Percentiles rank a stretch among this genome's conserved stretches.
These are phyloP conservation scores for Mycosarcoma maydis DNA, from an alignment of 1,284 basidiomycete genomes.

Conservation along the genomic window DNA sequence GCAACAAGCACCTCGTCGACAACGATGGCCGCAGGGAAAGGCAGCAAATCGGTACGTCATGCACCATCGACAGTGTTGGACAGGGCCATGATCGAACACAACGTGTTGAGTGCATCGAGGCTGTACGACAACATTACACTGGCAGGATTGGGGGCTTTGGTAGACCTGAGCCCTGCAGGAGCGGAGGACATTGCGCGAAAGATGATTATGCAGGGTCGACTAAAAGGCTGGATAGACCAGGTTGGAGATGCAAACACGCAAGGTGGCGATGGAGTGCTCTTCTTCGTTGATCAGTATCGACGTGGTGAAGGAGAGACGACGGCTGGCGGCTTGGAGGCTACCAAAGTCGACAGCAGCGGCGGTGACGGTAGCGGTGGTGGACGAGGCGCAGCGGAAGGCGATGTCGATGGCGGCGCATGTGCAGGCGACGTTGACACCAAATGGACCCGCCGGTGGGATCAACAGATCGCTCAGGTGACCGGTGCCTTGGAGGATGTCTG, in stretches of 20 bases:
- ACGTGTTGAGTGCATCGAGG: constrained; percentile 90
- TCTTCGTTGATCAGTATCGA: constrained; percentile 78
- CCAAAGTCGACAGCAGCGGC: constrained; percentile 12
- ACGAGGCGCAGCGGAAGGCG: constrained; percentile 11
- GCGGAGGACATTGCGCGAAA: constrained; percentile 92
- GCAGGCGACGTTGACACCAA: constrained; percentile 32
- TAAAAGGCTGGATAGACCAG: constrained; percentile 91
- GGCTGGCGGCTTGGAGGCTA: constrained; percentile 43
- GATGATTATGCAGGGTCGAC: constrained; percentile 94
- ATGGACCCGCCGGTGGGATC: constrained; percentile 49
- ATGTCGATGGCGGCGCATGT: constrained; percentile 8
- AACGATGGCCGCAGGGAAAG: neutral
- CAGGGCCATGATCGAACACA: constrained; percentile 97
- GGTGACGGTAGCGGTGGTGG: constrained; percentile 9
- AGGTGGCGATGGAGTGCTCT: constrained; percentile 74
- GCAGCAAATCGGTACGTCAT: constrained; percentile 67
- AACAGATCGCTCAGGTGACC: constrained; percentile 47
- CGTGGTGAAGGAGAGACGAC: constrained; percentile 35
- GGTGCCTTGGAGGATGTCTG: constrained; percentile 47
- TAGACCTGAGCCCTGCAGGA: constrained; percentile 70
- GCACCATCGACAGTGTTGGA: constrained; percentile 92
- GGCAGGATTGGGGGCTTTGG: constrained; percentile 49
- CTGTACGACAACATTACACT: constrained; percentile 58
- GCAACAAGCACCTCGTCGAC: neutral
- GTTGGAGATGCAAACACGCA: constrained; percentile 69